These are phyloP conservation scores for Boletus bicolor DNA, from an alignment of 768 basidiomycete species.

Conservation along the genomic window DNA sequence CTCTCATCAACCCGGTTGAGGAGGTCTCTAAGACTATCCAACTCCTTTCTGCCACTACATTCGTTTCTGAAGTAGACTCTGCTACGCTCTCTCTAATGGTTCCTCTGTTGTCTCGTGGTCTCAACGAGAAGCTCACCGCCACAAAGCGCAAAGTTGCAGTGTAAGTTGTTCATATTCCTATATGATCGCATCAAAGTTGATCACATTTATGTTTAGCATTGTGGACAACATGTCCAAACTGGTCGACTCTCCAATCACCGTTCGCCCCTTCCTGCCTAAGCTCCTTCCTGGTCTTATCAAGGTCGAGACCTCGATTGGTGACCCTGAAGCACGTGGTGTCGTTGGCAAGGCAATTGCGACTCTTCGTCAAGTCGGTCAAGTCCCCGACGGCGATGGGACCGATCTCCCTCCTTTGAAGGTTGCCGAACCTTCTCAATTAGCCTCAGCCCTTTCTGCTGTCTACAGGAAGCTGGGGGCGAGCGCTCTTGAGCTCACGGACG, in stretches of 20 bases:
- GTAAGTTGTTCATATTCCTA: constrained; percentile 42
- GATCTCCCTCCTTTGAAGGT: constrained; percentile 84
- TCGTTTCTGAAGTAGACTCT: constrained; percentile 99
- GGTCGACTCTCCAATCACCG: constrained; percentile 91
- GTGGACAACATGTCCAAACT: constrained; percentile 99
- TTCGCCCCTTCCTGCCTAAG: constrained; percentile 95
- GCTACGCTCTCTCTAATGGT: constrained; percentile 97
- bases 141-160: constrained; percentile 98
- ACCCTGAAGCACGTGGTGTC: constrained; percentile 96
- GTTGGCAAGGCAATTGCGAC: constrained; percentile 90
- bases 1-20: constrained; percentile 98
- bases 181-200: constrained; percentile 17
- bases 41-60: constrained; percentile 96
- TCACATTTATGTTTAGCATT: constrained; percentile 52
- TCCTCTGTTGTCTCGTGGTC: constrained; percentile 90
- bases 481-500: constrained; percentile 55
- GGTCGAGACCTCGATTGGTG: constrained; percentile 91
- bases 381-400: constrained; percentile 84
- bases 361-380: constrained; percentile 91
- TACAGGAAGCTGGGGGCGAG: constrained; percentile 81
- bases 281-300: constrained; percentile 95
- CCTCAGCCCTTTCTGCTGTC: constrained; percentile 62
- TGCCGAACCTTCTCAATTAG: constrained; percentile 65
- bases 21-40: constrained; percentile 95
- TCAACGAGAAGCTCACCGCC: constrained; percentile 90